Percentiles rank a stretch among this genome's conserved stretches.
Evolutionary conservation across 1,284 basidiomycete species (phyloP).

Genomic region (Mycena sp.): DNA sequence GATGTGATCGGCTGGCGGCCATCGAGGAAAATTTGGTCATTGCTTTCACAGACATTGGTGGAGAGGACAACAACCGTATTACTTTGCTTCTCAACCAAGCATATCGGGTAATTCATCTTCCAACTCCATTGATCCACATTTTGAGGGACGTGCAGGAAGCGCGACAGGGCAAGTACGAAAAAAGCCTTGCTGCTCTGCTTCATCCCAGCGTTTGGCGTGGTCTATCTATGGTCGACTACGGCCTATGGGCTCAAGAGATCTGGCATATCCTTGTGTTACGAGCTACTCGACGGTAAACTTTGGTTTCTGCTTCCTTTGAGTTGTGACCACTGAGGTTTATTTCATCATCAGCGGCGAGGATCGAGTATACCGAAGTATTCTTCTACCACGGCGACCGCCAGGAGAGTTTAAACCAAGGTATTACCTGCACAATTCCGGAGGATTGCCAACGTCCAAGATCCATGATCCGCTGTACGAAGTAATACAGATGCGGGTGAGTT

Average conservation of each 20-base stretch:
- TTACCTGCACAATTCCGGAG: constrained; percentile 50
- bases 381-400: constrained; percentile 67
- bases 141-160: constrained; percentile 58
- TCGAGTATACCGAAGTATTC: constrained; percentile 68
- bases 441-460: constrained; percentile 56
- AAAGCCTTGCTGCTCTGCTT: constrained; percentile 69
- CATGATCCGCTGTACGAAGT: constrained; percentile 70
- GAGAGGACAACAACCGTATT: constrained; percentile 68
- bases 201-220: constrained; percentile 77
- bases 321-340: constrained; percentile 14
- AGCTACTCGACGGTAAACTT: constrained; percentile 67
- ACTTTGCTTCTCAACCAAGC: constrained; percentile 70
- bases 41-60: constrained; percentile 66
- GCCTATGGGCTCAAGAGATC: constrained; percentile 74
- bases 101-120: constrained; percentile 71
- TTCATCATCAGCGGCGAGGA: constrained; percentile 59
- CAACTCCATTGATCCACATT: too few relatives aligned
- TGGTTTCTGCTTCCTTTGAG: constrained; percentile 9
- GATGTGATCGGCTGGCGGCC: constrained; percentile 70
- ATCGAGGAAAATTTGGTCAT: constrained; percentile 77
- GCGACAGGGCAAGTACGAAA: constrained; percentile 71
- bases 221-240: constrained; percentile 69
- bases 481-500: constrained; percentile 66
- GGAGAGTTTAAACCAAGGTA: constrained; percentile 60
- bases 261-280: constrained; percentile 79